Evolutionary conservation across 441 rosid genomes (phyloP), one percentile per base, ranked within the genome.

Genomic region (Brassica hybrid): DNA sequence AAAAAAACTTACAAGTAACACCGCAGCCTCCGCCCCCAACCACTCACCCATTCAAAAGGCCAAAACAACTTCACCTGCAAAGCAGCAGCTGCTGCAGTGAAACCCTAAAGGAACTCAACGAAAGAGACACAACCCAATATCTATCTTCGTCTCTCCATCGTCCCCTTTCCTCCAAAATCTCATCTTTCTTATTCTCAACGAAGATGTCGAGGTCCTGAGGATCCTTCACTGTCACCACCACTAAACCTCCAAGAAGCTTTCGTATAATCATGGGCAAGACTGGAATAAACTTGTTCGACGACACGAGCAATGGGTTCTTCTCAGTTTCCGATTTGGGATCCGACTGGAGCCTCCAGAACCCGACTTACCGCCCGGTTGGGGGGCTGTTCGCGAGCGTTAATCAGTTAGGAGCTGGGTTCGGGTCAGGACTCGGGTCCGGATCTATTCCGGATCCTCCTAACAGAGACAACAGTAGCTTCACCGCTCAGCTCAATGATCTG

Each of bases 351-450:
- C 62, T 21, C 7, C 6, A 80, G 48, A 87, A 81, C 32, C 78
- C 56, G 30, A 72, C 38, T 17, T 71, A 67, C 72, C 71, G 69
- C 52, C 87, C 83, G 13, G 90, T 91, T 52, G 98, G 94, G 34
- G 92, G 91, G 23, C 84, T 93, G 13, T 91, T 90, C 77, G 97
- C 97, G 0, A 88, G 95, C 56, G 94, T 91, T 14, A 85, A 90
- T 74, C 97, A 87, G 67, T 77, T 86, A 85, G 97, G 97, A 78
- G 82, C 85, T 84, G 92, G 91, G 21, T 85, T 86, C 38, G 90
- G 91, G 45, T 83, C 84, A 34, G 76, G 67, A 54, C 8, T 71
- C 18, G 61, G 75, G 2, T 71, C 76, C 3, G 75, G 67, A 58
- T 78, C 91, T 0, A 82, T 84, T 9, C 73, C 76, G 80, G 79